Base-by-base conservation (phyloP, 176 grass and related monocot species). In the Poa pratensis region DNA sequence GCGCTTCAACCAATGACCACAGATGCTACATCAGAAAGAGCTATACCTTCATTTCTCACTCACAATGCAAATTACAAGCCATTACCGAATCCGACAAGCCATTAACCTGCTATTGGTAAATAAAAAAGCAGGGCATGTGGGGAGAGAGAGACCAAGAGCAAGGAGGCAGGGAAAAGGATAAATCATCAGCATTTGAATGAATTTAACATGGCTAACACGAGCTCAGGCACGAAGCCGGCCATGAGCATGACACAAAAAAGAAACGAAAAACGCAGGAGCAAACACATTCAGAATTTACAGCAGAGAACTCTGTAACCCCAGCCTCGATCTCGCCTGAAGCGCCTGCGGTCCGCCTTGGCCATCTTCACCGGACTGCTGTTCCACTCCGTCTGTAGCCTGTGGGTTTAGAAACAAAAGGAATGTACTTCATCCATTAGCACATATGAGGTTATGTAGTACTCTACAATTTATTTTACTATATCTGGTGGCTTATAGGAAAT, bases 341-440 rank as follows among this genome's bases (percentile, higher is more conserved):
- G 84, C 69, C 95, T 89, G 42, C 78, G 86, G 61, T 97, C 85
- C 1, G 93, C 91, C 81, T 95, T 95, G 0, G 69, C 91, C 96
- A 98, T 98, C 81, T 89, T 95, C 80, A 98, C 89, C 0, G 96
- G 96, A 40, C 96, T 98, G 73, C 93, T 95, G 71, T 84, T 94
- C 96, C 93, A 95, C 81, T 98, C 96, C 2, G 64, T 81, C 71
- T 94, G 96, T 19, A 98, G 50, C 78, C 93, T 98, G 89, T 66
- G 26, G 63, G 85, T 76, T 73, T 7, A 57, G 53, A 17, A 79
- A 69, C 6, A 34, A 76, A 58, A 68, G 22, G 28, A 69, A 34
- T 40, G 42, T 39, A 17, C 18, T 69, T 23, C 6, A 77, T 24
- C 7, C 42, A 3, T 57, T 39, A 65, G 18, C 20, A 0, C 11